Base-by-base conservation (phyloP, 352 stramenopile species). In the Pythium graminicola region DNA sequence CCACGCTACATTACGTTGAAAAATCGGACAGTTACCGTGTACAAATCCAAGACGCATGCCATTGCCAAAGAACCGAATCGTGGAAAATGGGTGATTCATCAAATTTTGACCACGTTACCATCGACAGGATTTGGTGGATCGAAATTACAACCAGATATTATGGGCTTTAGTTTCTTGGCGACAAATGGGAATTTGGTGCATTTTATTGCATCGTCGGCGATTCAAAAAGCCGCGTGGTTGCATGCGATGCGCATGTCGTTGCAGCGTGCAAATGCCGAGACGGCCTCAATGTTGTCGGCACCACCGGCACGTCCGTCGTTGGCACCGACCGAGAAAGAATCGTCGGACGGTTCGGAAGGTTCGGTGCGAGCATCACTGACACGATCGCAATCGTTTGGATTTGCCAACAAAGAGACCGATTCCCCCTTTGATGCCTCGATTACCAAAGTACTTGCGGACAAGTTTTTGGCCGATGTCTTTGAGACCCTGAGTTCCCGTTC, bases 21-120 rank as follows among this genome's bases (percentile, higher is more conserved):
- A 64, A 88, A 89, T 62, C 69, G 76, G 44, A 86, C 77, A 8
- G 52, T 92, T 29, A 83, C 81, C 9, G 77, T 90, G 28, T 94
- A 92, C 74, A 92, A 91, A 69, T 83, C 71, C 62, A 93, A 93
- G 65, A 84, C 83, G 24, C 83, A 94, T 29, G 83, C 83, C 14
- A 62, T 94, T 27, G 81, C 76, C 35, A 89, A 89, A 55, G 77
- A 89, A 38, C 81, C 85, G 45, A 66, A 84, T 40, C 80, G 81
- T 31, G 81, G 83, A 40, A 76, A 78, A 20, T 94, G 83, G 83
- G 71, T 85, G 26, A 81, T 94, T 54, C 82, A 87, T 54, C 71
- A 90, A 52, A 80, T 94, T 40, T 58, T 87, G 29, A 89, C 64
- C 36, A 90, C 81, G 43, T 59, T 92, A 11, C 81, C 83, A 17